Conservation (phyloP, 2,329 filamentous ascomycete species). For the Fusarium hainanense region DNA sequence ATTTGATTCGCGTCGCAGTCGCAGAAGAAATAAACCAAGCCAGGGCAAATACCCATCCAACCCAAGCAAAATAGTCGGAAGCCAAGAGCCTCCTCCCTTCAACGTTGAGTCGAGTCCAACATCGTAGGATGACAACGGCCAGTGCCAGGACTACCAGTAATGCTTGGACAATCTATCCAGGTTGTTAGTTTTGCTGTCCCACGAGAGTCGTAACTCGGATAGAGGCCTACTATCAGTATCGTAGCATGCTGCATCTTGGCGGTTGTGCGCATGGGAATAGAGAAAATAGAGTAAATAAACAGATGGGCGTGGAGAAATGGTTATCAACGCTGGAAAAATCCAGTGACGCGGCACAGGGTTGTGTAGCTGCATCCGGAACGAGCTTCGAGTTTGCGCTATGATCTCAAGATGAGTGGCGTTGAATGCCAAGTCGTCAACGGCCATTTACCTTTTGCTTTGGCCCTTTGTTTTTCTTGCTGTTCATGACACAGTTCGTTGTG, state of each 20-base stretch:
- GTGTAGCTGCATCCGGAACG: not conserved
- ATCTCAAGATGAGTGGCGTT: not conserved
- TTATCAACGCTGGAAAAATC: not conserved
- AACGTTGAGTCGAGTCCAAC: not conserved
- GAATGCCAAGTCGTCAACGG: not conserved
- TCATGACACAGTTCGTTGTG: too few species aligned
- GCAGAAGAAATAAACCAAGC: slow-evolving; percentile 7
- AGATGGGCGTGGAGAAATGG: not conserved
- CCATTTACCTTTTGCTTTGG: too few species aligned
- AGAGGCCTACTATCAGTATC: not conserved
- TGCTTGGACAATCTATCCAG: not conserved
- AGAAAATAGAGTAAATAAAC: not conserved
- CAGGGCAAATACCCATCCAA: slow-evolving; percentile 7
- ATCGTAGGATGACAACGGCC: not conserved
- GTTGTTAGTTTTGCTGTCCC: not conserved
- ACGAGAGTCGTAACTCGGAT: too few species aligned
- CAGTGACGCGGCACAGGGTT: not conserved
- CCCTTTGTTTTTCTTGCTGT: too few species aligned
- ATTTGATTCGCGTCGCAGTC: not conserved
- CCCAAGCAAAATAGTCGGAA: not conserved
- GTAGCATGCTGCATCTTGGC: not conserved
- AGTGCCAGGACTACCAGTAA: not conserved
- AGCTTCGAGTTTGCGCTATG: not conserved
- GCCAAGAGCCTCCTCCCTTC: not conserved
- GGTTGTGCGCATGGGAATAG: not conserved